Evolutionary conservation across 2,329 filamentous ascomycete genomes (phyloP), one percentile per base, ranked within the genome.

Genomic region (Orbilia javanica): DNA sequence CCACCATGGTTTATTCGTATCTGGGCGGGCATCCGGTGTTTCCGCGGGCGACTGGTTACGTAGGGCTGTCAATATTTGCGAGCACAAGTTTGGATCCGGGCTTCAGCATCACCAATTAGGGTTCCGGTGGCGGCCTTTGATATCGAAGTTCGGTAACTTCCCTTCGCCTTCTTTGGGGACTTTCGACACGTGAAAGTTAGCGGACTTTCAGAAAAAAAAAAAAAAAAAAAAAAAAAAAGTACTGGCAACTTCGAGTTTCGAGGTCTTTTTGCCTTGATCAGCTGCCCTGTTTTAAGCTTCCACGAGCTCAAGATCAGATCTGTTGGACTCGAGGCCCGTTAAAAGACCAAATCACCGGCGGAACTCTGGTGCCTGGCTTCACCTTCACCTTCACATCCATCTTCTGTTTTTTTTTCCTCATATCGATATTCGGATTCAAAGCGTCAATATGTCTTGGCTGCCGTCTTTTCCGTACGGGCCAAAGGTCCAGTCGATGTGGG

Each of bases 381-480:
- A n/a, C 6, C 27, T 69, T 62, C 22, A 42, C n/a, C 27, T 67
- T 64, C 70, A 34, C 34, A 15, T 44, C n/a, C 36, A 46, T 46
- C 34, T 15, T 36, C 36, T 29, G 7, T 20, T 29, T 39, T 13
- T 15, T 36, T 10, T 36, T 36, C 34, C 18, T 42, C 42, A 44
- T 44, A 44, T 44, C 42, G n/a, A 44, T n/a, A 10, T 44, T 44
- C 42, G 11, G 1, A 20, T 8, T n/a, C 15, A 13, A 15, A 36
- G 2, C 13, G 44, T 44, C 48, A 55, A 22, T 25, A 74, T 79
- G 68, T 79, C 75, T 15, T 79, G 75, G 75, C 20, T 80, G 46
- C 80, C 80, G 44, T 75, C 79, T 18, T 73, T 81, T 44, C 79
- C 80, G 1, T 82, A 82, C 73, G 79, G 70, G 1, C 63, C 77